A percentile compares a stretch with the other conserved stretches of the same genome.
Conservation (phyloP, 139 green algal species). For the Chlamydomonas asymmetrica region DNA sequence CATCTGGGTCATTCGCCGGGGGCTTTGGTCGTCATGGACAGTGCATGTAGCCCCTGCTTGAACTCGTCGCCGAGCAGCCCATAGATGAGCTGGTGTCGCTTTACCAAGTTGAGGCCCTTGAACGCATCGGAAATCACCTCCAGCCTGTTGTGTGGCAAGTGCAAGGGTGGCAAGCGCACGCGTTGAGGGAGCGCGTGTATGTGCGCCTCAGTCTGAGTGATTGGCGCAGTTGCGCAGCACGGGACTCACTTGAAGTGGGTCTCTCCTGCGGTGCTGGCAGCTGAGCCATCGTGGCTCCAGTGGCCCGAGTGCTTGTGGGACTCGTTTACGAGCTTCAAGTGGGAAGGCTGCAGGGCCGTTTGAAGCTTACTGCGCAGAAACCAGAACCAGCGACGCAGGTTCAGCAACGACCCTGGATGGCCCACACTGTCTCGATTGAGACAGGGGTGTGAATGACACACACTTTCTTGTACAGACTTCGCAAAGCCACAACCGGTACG, state of each 20-base stretch:
- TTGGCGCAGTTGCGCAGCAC: too few relatives aligned
- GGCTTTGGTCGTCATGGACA: constrained; percentile 54
- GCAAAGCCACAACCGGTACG: too few relatives aligned
- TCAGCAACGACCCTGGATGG: too few relatives aligned
- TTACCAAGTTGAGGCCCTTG: constrained; percentile 36
- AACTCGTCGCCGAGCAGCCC: constrained; percentile 49
- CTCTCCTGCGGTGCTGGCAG: constrained; percentile 30
- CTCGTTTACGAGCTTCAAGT: constrained; percentile 45
- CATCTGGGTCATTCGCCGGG: constrained; percentile 14
- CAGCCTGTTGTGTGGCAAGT: constrained; percentile 24
- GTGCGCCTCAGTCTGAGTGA: neutral
- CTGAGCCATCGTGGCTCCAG: constrained; percentile 18
- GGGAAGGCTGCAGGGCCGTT: constrained; percentile 23
- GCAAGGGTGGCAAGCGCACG: too few relatives aligned
- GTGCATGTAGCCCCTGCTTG: constrained; percentile 50
- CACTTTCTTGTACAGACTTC: too few relatives aligned
- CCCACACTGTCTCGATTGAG: too few relatives aligned
- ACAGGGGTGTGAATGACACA: too few relatives aligned
- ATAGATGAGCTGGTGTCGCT: constrained; percentile 54
- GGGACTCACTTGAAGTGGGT: constrained; percentile 46
- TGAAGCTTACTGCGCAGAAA: constrained; percentile 35
- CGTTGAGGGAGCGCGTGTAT: too few relatives aligned
- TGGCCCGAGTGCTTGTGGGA: constrained; percentile 52
- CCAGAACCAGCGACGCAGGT: too few relatives aligned
- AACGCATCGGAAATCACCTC: constrained; percentile 42